Evolutionary conservation across 148 eudicot genomes (phyloP), one percentile per base, ranked within the genome.

Genomic region (Fagopyrum homotropicum): DNA sequence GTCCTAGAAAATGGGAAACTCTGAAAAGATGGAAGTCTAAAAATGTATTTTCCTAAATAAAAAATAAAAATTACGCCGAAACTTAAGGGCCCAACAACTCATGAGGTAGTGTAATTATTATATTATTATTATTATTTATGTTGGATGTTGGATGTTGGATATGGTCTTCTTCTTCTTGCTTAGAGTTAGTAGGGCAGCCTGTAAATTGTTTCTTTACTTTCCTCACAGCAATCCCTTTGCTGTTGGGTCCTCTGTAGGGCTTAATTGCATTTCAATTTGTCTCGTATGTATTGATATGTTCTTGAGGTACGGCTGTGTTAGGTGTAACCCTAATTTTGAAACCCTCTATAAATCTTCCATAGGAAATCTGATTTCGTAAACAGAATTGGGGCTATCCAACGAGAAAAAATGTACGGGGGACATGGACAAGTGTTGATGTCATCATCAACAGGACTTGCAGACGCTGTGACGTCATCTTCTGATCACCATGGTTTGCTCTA

Each of bases 381-480:
- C 40, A 57, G 63, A 6, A n/a, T 57, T 57, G 7, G 63, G 63
- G 63, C n/a, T 10, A 57, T 57, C 63, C 29, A n/a, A 61, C 26
- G 52, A 7, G 9, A 14, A 54, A 85, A 73, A 72, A 95, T 95
- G 99, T 90, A 86, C 15, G 71, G 97, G 84, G 97, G 97, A 77
- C 93, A 95, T 88, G 90, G 97, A 73, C 96, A 95, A 85, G 91
- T 95, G 49, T 81, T 89, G 22, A 75, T 89, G 64, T 80, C 91
- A 71, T 89, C 88, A 26, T 83, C 75, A 63, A 83, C 72, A 2
- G 88, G 79, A 29, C 49, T 40, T 19, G 75, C 52, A 8, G 63
- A 74, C 11, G 40, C 46, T 40, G 71, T 54, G 17, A 49, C 73
- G 68, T 9, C 80, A 46, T 56, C 84, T 49, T 50, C 86, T 4